Conservation (phyloP, 495 filamentous ascomycete genomes). For the Aspergillus taichungensis region DNA sequence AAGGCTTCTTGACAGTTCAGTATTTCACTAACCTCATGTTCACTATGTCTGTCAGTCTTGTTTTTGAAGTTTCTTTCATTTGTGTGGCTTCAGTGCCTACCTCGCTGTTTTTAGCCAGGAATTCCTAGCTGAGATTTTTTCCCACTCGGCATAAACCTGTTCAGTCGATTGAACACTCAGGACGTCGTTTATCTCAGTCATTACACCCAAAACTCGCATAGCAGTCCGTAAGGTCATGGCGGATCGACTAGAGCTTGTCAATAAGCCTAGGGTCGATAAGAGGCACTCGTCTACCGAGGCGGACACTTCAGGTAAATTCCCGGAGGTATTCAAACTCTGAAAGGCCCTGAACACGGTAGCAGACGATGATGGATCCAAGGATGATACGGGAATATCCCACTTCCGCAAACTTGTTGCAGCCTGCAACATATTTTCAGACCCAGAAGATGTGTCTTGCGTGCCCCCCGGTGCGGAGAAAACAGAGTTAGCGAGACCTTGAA, state of each 20-base stretch:
- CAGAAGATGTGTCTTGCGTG: constrained; percentile 23
- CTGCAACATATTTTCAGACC: constrained; percentile 60
- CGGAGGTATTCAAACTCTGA: constrained; percentile 64
- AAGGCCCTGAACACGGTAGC: constrained; percentile 71
- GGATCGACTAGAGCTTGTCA: constrained; percentile 47
- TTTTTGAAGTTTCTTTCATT: constrained; percentile 13
- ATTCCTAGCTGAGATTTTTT: constrained; percentile 53
- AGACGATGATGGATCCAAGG: constrained; percentile 48
- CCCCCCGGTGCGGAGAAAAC: constrained; percentile 24
- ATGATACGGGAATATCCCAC: constrained; percentile 81
- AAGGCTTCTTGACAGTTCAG: constrained; percentile 73
- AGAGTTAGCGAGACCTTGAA: constrained; percentile 41
- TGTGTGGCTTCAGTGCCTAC: constrained; percentile 34
- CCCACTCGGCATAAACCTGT: constrained; percentile 53
- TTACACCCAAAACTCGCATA: constrained; percentile 62
- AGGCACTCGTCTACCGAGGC: constrained; percentile 54
- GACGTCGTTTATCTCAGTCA: constrained; percentile 77
- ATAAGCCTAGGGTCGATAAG: constrained; percentile 49
- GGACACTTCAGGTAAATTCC: constrained; percentile 41
- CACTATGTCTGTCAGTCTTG: constrained; percentile 41
- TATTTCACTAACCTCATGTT: constrained; percentile 71
- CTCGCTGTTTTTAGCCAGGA: constrained; percentile 71
- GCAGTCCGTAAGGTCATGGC: constrained; percentile 52
- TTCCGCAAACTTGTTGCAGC: constrained; percentile 83
- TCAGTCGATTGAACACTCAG: constrained; percentile 47